These are phyloP conservation scores for Penicillium aurantiogriseum DNA, from an alignment of 2,329 filamentous ascomycete species.

Conservation along the genomic window DNA sequence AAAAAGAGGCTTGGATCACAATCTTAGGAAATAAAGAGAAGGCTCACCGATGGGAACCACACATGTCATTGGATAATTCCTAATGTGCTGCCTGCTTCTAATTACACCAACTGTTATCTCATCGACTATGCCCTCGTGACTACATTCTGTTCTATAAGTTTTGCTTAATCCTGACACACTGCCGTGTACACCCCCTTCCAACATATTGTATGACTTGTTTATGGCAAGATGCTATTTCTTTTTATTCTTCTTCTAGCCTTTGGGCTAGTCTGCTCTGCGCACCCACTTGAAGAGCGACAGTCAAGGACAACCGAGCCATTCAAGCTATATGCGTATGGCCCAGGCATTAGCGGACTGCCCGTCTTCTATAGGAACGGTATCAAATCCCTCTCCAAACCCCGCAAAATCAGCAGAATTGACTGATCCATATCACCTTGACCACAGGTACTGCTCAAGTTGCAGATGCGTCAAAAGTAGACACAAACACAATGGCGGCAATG, in stretches of 20 bases:
- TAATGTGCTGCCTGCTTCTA: background rate
- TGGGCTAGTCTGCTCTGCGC: conserved; percentile 6
- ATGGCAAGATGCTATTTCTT: conserved; percentile 3
- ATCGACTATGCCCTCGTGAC: background rate
- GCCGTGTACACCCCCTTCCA: background rate
- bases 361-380: conserved; percentile 15
- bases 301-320: background rate
- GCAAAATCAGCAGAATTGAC: background rate
- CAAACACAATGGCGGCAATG: conserved; percentile 1
- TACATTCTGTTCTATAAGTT: background rate
- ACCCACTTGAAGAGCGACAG: conserved; percentile 8
- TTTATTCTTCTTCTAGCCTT: background rate
- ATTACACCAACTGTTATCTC: background rate
- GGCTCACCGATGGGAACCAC: background rate
- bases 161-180: background rate
- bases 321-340: conserved; percentile 15
- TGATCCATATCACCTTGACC: background rate
- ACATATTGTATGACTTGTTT: background rate
- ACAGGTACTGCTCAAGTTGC: conserved; percentile 11
- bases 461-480: conserved; percentile 5
- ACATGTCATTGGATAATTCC: background rate
- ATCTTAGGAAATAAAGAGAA: background rate
- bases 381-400: too few relatives aligned
- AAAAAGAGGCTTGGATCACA: background rate
- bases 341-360: conserved; percentile 15